Base-by-base conservation (phyloP, 2,329 filamentous ascomycete genomes). In the Diatrype stigma region DNA sequence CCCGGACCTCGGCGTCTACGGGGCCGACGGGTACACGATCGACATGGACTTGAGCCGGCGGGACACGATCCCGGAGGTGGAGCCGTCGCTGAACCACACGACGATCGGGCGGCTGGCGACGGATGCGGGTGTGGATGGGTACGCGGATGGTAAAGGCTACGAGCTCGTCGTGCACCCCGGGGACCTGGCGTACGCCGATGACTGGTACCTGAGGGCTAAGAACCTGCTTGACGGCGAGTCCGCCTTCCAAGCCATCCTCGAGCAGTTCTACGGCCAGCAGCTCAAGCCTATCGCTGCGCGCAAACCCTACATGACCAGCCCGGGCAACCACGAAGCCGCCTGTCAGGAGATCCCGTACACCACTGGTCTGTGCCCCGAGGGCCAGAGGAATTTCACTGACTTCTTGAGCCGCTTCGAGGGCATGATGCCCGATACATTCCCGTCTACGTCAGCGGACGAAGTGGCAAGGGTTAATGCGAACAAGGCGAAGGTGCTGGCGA, bases 301-400 rank as follows among this genome's bases (percentile, higher is more conserved):
- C 45, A 82, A 82, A 63, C 67, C 73, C 0, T 85, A 84, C 70
- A 80, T 80, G 77, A 73, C 72, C 6, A 71, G 70, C 17, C 79
- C 79, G 0, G 81, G 81, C 0, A 85, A 84, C 63, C 81, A 85
- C 62, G 81, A 84, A 61, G 79, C 80, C 1, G 66, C 69, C 42
- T 83, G 80, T 60, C 60, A 70, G 51, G 74, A 78, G 59, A 59
- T 77, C 10, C 65, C 68, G 1, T 59, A 63, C 49, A 64, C 64
- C 11, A 63, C 62, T 6, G 58, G 58, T 6, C 57, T 74, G 2
- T 81, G 78, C 56, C 73, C 74, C 0, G 64, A 69, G 2, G 80
- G 80, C 6, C 80, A 84, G 60, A 75, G 70, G 56, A 84, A 84
- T 64, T 84, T 84, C 62, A 83, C 79, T 3, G 80, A 81, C 53